Conservation (phyloP, 2,329 filamentous ascomycete genomes). For the Aspergillus spinulosporus region DNA sequence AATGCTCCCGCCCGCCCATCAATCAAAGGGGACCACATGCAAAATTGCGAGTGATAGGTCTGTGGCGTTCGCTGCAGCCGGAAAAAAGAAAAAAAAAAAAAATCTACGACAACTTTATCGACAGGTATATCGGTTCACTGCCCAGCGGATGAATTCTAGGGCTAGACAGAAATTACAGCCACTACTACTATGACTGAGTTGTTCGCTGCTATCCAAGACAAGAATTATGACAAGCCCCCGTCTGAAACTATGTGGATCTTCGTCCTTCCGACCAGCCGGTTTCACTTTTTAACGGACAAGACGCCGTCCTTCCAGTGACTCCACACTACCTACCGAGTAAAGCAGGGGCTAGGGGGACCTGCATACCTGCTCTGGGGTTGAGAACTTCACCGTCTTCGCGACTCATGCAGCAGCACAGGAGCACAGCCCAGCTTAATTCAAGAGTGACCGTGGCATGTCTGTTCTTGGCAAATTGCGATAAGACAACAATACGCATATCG, state of each 20-base stretch:
- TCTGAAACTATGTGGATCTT: constrained; percentile 14
- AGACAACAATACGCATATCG: too few relatives aligned
- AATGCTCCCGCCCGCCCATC: background rate
- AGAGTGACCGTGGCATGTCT: background rate
- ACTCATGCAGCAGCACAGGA: background rate
- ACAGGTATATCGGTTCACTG: background rate
- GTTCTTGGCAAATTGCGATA: background rate
- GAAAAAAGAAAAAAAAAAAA: background rate
- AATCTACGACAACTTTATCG: background rate
- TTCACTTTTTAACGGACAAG: constrained; percentile 22
- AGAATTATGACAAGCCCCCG: constrained; percentile 4
- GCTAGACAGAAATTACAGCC: background rate
- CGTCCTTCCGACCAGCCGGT: constrained; percentile 23
- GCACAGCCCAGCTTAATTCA: background rate
- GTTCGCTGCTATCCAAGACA: background rate
- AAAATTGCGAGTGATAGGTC: background rate
- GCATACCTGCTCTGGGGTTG: background rate
- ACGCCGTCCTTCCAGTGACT: constrained; percentile 5
- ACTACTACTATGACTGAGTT: background rate
- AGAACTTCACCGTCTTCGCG: background rate
- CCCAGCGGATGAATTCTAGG: background rate
- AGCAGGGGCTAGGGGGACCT: background rate
- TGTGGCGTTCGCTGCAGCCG: background rate
- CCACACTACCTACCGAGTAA: background rate
- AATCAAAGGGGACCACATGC: background rate